Base-by-base conservation (phyloP, 2,329 filamentous ascomycete genomes). In the Ophiostoma angusticollis region DNA sequence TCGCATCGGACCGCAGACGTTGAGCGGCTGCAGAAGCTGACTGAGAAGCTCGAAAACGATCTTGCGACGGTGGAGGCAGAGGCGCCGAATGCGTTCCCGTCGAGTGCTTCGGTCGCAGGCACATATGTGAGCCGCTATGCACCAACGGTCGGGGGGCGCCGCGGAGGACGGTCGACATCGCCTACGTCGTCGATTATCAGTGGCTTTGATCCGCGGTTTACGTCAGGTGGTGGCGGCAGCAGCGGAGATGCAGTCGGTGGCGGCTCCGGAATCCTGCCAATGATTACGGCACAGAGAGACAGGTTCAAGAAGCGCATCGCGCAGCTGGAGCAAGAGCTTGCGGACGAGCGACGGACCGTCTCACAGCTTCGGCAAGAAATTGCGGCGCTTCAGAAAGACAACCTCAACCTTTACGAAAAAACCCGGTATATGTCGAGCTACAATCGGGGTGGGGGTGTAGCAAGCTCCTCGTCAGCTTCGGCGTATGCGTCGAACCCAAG, bases 151-250 rank as follows among this genome's bases (percentile, higher is more conserved):
- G 11, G 67, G 66, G 28, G 67, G 16, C 38, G 40, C 14, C 31
- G 40, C 3, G 42, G 44, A 1, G 47, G 46, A 2, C 74, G 80
- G 29, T 66, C 69, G 35, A 74, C 81, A 13, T 96, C 91, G 3
- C 93, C 91, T 0, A 96, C 91, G 1, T 96, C 89, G 4, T 96
- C 89, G 16, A 96, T 98, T 52, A 96, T 98, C 51, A 95, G 87
- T 44, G 91, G 91, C n/a, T 86, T 95, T 54, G 84, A 93, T 52
- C 78, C 82, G 17, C 70, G 74, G 31, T 38, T 65, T 64, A 61
- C 34, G 28, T 32, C 40, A 1, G 32, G 25, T 3, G 31, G 36
- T 12, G 35, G 36, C 31, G 39, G 34, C 6, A 32, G 19, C 27
- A 60, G 67, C 28, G 63, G 68, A 13, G 82, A 85, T 33, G 67